Conservation (phyloP, 352 stramenopile species). For the Elongisporangium senticosum region DNA sequence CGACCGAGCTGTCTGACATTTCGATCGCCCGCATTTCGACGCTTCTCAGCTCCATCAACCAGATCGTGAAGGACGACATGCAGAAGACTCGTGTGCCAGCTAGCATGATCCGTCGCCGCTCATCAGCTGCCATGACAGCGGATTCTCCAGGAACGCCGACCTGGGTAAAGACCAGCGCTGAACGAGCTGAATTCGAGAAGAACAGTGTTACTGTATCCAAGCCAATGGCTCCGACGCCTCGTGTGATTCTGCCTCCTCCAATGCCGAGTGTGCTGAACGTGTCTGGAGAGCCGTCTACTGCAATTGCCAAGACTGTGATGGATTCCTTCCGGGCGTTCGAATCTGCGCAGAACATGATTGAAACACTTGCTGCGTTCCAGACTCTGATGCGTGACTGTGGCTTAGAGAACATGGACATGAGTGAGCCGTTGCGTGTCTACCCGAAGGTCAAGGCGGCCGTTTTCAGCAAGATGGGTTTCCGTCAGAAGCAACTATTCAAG, state of each 20-base stretch:
- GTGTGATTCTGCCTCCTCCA: neutral
- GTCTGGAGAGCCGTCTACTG: neutral
- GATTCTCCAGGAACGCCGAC: neutral
- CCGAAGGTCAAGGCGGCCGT: constrained; percentile 57
- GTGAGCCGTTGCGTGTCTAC: constrained; percentile 56
- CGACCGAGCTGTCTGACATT: constrained; percentile 55
- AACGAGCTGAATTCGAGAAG: neutral
- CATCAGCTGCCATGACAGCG: neutral
- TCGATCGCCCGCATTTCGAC: constrained; percentile 60
- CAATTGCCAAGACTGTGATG: constrained; percentile 20
- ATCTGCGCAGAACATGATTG: constrained; percentile 50
- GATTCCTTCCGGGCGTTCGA: constrained; percentile 65
- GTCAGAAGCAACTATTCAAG: constrained; percentile 75
- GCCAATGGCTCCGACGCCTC: neutral
- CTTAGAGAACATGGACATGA: constrained; percentile 40
- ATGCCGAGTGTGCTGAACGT: neutral
- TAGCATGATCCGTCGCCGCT: neutral
- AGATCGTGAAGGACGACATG: constrained; percentile 63
- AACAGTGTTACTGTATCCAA: neutral
- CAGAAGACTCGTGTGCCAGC: constrained; percentile 22
- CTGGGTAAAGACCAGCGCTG: neutral
- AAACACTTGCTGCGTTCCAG: constrained; percentile 50
- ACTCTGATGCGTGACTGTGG: constrained; percentile 48
- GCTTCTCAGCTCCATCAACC: constrained; percentile 55
- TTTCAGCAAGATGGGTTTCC: constrained; percentile 58